Evolutionary conservation across 2,329 filamentous ascomycete genomes (phyloP).

Genomic region (Phyllosticta capitalensis): DNA sequence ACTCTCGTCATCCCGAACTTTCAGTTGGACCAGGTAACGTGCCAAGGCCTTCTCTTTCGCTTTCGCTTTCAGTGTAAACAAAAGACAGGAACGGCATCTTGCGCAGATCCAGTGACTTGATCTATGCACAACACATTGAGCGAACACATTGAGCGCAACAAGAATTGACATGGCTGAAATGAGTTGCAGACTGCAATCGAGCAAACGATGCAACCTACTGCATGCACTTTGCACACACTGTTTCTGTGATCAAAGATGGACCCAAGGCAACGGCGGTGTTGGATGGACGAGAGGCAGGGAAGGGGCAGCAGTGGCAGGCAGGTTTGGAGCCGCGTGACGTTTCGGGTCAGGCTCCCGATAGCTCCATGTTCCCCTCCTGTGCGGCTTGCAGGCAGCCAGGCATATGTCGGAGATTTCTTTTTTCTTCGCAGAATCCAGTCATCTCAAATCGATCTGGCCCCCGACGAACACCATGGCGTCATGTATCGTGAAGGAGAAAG

Average conservation of each 20-base stretch:
- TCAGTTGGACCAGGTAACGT: too few species aligned
- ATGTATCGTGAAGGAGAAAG: neutral
- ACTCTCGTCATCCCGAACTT: too few species aligned
- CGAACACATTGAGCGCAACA: too few species aligned
- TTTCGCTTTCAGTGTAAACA: too few species aligned
- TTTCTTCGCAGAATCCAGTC: neutral
- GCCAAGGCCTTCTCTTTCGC: too few species aligned
- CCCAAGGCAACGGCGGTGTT: too few species aligned
- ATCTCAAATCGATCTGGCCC: neutral
- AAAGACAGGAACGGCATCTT: too few species aligned
- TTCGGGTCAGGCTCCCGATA: neutral
- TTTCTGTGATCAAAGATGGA: neutral
- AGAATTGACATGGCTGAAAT: too few species aligned
- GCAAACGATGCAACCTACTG: neutral
- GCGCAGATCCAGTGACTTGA: too few species aligned
- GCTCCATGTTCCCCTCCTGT: neutral
- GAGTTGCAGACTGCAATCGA: too few species aligned
- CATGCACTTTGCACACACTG: neutral
- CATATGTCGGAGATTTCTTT: neutral
- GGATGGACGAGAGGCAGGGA: neutral
- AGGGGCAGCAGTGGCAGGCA: neutral
- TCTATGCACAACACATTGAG: too few species aligned
- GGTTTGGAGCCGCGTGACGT: neutral
- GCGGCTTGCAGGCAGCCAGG: neutral
- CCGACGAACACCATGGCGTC: neutral